Base-by-base conservation (phyloP, 192 early-diverging fungal species). In the Coemansia sp. region DNA sequence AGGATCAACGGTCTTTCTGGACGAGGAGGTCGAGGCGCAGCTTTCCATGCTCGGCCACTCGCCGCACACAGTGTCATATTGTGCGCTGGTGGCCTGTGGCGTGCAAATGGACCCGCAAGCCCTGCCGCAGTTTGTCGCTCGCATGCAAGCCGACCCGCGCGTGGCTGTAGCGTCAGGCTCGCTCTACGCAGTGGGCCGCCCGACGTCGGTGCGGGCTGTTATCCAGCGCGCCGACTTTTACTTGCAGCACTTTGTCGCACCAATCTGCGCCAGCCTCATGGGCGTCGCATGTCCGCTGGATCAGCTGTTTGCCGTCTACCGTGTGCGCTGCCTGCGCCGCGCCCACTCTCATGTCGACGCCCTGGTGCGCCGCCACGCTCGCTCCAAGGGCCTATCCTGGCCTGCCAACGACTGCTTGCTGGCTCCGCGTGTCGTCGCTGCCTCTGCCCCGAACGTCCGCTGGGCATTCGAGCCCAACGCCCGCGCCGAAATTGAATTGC, bases 381-480 rank as follows among this genome's bases (percentile, higher is more conserved):
- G 46, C 9, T 24, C 46, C 22, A 10, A 6, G 10, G 46, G 22
- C 20, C 46, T 49, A 3, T 69, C 78, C 27, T 81, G 78, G 78
- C 78, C 78, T 2, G 78, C 58, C 42, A 81, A 81, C 68, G 78
- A 81, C 66, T 81, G 78, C 22, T 54, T 81, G 49, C 78, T 81
- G 37, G 78, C 71, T 11, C 78, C 78, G 27, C 68, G 73, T 10
- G 45, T 81, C 64, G 62, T 71, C 59, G 68, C 73, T 9, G 65
- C 54, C 4, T 49, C 46, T 7, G 74, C 75, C 17, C 78, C 69
- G n/a, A 43, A 65, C 20, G 60, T 47, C 36, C 78, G 70, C 35
- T 81, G 78, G 78, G 45, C 78, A n/a, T 75, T 81, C 36, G 78
- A 81, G 68, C 69, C 78, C 54, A 81, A 81, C 17, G 73, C 62